Evolutionary conservation across 768 basidiomycete genomes (phyloP), one percentile per base, ranked within the genome.

Genomic region (Cystobasidiopsis lactophilus): DNA sequence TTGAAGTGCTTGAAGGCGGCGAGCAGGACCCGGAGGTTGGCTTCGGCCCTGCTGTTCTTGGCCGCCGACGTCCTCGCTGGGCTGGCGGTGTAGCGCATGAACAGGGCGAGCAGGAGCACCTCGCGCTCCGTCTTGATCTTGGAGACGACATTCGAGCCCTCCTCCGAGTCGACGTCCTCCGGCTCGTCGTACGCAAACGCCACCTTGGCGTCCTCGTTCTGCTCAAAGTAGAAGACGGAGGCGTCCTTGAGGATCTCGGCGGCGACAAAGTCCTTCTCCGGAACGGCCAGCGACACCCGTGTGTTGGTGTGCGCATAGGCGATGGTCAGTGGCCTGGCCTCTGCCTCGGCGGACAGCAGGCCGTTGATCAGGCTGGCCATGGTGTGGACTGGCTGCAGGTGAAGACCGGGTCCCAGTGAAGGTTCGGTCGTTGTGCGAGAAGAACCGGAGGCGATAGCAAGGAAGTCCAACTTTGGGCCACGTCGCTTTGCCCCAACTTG

Each of bases 1-100:
- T 80, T 80, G 68, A 96, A 93, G 63, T 80, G 73, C 57, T 77
- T 73, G 67, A 86, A 73, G 31, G 78, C 73, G 58, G 79, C 76
- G 57, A 77, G 67, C 43, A 95, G 77, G 56, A 93, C 70, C 38
- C 75, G 29, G 29, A 47, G 16, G 45, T 47, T 47, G 23, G 45
- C 45, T 27, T 47, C 26, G 18, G 45, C 23, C 23, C 45, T 13
- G n/a, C 21, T 13, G 29, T 31, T 47, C 45, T 47, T 47, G 14
- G 16, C 24, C 11, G 14, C 16, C 10, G 11, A 16, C 16, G 45
- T 26, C 11, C 30, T 13, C 5, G 45, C 45, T 29, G 45, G 45
- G 29, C 45, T 47, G 10, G 45, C 14, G 23, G 30, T 30, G 23
- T 24, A 27, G 24, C 45, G 45, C 18, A 47, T 18, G 30, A 47